phyloP scores from a whole-genome alignment of 1,284 basidiomycete species.

The Fomes fomentarius region DNA sequence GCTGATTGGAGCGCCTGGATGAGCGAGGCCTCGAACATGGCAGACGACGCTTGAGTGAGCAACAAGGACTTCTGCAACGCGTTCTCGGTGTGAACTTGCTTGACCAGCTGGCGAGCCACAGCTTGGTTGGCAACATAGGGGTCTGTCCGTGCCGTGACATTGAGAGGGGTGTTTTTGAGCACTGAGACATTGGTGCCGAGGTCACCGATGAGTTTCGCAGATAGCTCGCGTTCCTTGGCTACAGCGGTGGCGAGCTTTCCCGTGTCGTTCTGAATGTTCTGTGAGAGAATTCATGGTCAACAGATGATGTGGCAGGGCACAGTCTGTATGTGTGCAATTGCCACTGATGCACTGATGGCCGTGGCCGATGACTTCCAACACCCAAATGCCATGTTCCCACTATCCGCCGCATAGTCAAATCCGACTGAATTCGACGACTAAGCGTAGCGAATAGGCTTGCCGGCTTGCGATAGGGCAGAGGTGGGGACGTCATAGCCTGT shows the following conservation, averaged over 20 bases:
- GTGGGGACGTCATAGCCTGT: too few species aligned
- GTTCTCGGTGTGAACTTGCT: conserved; percentile 97
- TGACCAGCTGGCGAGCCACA: conserved; percentile 88
- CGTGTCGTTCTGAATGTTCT: conserved; percentile 98
- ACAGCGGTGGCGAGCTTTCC: conserved; percentile 94
- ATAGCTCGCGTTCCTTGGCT: conserved; percentile 92
- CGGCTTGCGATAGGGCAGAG: too few species aligned
- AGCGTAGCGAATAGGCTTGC: too few species aligned
- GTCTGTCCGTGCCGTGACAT: conserved; percentile 81
- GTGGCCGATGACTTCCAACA: too few species aligned
- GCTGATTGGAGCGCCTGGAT: conserved; percentile 95
- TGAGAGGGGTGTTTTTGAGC: conserved; percentile 96
- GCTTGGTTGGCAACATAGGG: conserved; percentile 85
- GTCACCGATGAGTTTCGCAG: conserved; percentile 87
- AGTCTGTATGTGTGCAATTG: too few species aligned
- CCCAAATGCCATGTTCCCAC: too few species aligned
- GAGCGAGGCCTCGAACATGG: conserved; percentile 97
- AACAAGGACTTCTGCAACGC: conserved; percentile 98
- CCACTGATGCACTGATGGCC: too few species aligned
- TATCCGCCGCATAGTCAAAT: too few species aligned
- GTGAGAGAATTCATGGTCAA: neutral
- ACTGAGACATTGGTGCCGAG: conserved; percentile 87
- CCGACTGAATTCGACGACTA: too few species aligned
- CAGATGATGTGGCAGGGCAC: neutral
- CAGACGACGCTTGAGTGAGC: conserved; percentile 98